Evolutionary conservation across 2,329 filamentous ascomycete species (phyloP).

Genomic region (Colletotrichum euphorbiae): DNA sequence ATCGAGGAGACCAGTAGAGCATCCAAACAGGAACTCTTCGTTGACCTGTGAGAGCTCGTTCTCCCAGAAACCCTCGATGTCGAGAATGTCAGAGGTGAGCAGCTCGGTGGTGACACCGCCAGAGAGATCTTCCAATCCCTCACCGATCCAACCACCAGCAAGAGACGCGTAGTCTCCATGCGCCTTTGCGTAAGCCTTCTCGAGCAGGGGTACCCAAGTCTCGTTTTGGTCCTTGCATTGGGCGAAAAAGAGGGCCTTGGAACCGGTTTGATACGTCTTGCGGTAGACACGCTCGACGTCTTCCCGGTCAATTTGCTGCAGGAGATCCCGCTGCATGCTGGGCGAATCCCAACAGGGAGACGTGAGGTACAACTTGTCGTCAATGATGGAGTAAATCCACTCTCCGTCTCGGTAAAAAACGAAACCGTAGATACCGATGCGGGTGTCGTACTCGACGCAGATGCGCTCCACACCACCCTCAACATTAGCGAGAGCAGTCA

Average conservation of each 20-base stretch:
- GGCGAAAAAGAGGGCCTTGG: conserved; percentile 81
- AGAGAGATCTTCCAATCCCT: conserved; percentile 69
- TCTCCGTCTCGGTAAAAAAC: conserved; percentile 90
- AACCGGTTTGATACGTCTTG: conserved; percentile 78
- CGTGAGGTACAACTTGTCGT: conserved; percentile 89
- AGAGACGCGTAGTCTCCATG: conserved; percentile 82
- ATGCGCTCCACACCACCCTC: conserved; percentile 76
- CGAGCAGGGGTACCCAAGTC: conserved; percentile 83
- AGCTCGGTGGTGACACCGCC: conserved; percentile 79
- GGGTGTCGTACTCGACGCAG: conserved; percentile 79
- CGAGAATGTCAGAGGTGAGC: conserved; percentile 76
- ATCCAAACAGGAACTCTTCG: conserved; percentile 82
- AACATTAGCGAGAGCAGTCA: conserved; percentile 82
- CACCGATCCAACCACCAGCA: conserved; percentile 76
- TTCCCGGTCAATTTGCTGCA: conserved; percentile 80
- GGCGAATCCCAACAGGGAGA: conserved; percentile 86
- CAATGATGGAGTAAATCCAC: conserved; percentile 92
- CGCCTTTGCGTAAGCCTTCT: conserved; percentile 87
- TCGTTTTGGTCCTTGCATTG: conserved; percentile 81
- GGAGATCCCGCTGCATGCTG: conserved; percentile 77
- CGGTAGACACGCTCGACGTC: conserved; percentile 79
- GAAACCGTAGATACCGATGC: conserved; percentile 88
- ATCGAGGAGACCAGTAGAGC: conserved; percentile 72
- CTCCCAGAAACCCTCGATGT: conserved; percentile 85
- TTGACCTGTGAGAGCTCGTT: conserved; percentile 85